Evolutionary conservation across 1,284 basidiomycete species (phyloP).

Genomic region (Neonothopanus nambi): DNA sequence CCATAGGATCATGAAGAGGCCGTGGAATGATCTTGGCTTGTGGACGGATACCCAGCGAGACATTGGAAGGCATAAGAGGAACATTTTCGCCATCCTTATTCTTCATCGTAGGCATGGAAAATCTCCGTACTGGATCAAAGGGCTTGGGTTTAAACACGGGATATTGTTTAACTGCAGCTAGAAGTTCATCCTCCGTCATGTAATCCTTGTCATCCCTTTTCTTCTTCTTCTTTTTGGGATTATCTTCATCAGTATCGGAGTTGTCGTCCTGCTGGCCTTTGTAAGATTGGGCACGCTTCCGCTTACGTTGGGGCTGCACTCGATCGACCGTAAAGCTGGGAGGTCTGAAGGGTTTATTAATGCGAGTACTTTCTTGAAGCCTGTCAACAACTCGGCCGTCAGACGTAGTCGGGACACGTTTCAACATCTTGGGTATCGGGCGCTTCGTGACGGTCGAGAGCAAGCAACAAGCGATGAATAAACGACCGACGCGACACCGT

Average conservation of each 20-base stretch:
- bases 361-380: slow-evolving; percentile 66
- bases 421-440: slow-evolving; percentile 67
- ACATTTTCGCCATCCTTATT: slow-evolving; percentile 78
- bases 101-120: slow-evolving; percentile 88
- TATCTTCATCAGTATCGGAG: slow-evolving; percentile 54
- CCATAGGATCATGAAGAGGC: slow-evolving; percentile 95
- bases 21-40: slow-evolving; percentile 84
- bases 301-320: slow-evolving; percentile 72
- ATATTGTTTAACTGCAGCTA: slow-evolving; percentile 69
- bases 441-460: too few relatives aligned
- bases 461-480: too few relatives aligned
- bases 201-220: slow-evolving; percentile 59
- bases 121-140: slow-evolving; percentile 69
- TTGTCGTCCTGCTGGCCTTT: slow-evolving; percentile 60
- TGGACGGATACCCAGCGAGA: slow-evolving; percentile 86
- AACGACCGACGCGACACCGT: too few relatives aligned
- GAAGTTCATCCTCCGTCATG: slow-evolving; percentile 56
- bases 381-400: slow-evolving; percentile 68
- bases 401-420: slow-evolving; percentile 63
- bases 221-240: slow-evolving; percentile 57
- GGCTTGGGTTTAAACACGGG: slow-evolving; percentile 87
- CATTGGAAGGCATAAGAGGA: slow-evolving; percentile 63
- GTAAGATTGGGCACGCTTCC: slow-evolving; percentile 83
- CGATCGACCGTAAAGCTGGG: slow-evolving; percentile 59
- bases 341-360: slow-evolving; percentile 81